Evolutionary conservation across 2,329 filamentous ascomycete genomes (phyloP).

Genomic region (Pleoardoris graminearum): DNA sequence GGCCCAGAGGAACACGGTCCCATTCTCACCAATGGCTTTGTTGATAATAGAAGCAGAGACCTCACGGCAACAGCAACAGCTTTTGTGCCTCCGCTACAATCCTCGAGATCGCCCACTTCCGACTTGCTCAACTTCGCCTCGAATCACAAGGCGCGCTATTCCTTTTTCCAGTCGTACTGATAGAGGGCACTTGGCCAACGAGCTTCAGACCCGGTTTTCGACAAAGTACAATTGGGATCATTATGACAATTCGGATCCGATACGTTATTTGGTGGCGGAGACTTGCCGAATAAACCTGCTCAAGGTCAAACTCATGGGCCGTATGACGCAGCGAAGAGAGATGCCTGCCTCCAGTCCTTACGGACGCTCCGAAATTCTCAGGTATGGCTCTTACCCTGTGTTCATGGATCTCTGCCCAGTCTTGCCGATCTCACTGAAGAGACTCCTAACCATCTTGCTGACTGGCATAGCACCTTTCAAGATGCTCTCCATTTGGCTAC

Average conservation of each 20-base stretch:
- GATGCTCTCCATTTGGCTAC: constrained; percentile 20
- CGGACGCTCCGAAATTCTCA: constrained; percentile 13
- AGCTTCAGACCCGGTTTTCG: constrained; percentile 15
- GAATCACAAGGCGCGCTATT: constrained; percentile 5
- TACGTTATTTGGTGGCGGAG: constrained; percentile 18
- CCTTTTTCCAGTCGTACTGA: constrained; percentile 9
- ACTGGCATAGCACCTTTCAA: constrained; percentile 17
- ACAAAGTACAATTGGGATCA: constrained; percentile 13
- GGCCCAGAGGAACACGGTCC: constrained; percentile 15
- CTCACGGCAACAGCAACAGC: constrained; percentile 20
- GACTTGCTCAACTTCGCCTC: constrained; percentile 6
- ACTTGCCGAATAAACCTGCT: constrained; percentile 16
- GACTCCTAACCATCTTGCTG: background rate
- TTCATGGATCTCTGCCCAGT: background rate
- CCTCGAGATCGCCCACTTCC: constrained; percentile 19
- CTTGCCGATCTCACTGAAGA: no score
- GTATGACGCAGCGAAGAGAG: constrained; percentile 17
- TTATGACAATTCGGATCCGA: constrained; percentile 15
- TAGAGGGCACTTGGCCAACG: constrained; percentile 11
- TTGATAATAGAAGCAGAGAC: constrained; percentile 20
- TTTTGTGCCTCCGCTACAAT: constrained; percentile 17
- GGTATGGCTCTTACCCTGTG: constrained; percentile 12
- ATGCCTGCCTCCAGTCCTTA: background rate
- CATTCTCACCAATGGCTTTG: constrained; percentile 23
- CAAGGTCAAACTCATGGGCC: constrained; percentile 20